A percentile compares a stretch with the other conserved stretches of the same genome.
Conservation (phyloP, 345 rosid species). For the Eucalyptus tenuipes region DNA sequence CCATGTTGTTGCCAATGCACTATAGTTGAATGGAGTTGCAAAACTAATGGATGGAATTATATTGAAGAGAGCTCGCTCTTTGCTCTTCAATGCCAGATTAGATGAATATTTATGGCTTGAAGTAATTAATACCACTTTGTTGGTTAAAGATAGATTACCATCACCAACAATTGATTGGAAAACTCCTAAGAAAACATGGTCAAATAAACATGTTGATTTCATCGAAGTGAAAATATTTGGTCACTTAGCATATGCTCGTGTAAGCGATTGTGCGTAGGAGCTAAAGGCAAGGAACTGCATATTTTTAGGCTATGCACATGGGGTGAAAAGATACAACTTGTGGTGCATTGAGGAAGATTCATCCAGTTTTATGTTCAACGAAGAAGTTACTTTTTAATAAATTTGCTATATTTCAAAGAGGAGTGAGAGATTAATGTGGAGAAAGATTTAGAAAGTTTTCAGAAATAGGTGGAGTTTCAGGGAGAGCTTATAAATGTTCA, state of each 20-base stretch:
- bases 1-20: fast-evolving
- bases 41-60: background rate
- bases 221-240: background rate
- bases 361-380: background rate
- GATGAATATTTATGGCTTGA: no score
- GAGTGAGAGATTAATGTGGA: background rate
- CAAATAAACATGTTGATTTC: background rate
- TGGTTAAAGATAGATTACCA: background rate
- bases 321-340: background rate
- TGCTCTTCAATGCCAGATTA: background rate
- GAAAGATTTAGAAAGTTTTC: background rate
- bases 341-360: background rate
- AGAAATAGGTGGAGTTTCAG: background rate
- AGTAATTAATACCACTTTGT: background rate
- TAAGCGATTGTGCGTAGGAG: background rate
- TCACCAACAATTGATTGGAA: background rate
- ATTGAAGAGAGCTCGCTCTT: background rate
- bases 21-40: no score
- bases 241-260: background rate
- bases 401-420: no score
- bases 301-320: background rate
- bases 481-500: background rate
- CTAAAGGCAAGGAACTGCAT: background rate
- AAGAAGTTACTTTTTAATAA: background rate
- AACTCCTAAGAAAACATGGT: background rate